These are phyloP conservation scores for Kodamaea jinghongensis DNA, from an alignment of 805 yeast species.

Conservation along the genomic window DNA sequence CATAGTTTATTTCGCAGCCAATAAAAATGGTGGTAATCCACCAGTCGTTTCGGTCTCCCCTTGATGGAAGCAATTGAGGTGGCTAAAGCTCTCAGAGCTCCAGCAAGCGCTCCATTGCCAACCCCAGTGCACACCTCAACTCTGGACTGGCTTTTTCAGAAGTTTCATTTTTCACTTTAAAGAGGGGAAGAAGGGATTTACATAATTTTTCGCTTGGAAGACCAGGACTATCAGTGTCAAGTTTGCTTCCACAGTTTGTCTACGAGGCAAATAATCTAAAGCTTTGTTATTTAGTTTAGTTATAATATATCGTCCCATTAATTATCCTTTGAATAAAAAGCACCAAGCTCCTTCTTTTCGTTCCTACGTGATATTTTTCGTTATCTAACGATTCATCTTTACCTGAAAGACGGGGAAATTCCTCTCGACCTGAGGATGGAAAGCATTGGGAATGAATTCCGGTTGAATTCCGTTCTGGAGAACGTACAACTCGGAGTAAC, in stretches of 20 bases:
- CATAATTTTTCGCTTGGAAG: too few relatives aligned
- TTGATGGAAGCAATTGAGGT: too few relatives aligned
- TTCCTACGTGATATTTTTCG: background rate
- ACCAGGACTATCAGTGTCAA: background rate
- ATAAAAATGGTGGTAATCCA: too few relatives aligned
- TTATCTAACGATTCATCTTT: background rate
- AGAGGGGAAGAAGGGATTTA: too few relatives aligned
- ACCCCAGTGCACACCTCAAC: too few relatives aligned
- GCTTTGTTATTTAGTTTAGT: background rate
- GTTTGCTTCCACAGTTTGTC: background rate
- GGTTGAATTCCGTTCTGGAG: background rate
- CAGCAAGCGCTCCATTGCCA: too few relatives aligned
- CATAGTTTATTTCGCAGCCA: too few relatives aligned
- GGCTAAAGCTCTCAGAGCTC: too few relatives aligned
- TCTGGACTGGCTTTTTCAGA: too few relatives aligned
- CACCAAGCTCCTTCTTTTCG: background rate
- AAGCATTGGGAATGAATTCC: conserved; percentile 2
- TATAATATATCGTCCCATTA: background rate
- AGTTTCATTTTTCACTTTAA: too few relatives aligned
- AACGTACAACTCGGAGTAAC: conserved; percentile 1
- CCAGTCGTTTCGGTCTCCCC: too few relatives aligned
- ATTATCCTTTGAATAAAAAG: background rate
- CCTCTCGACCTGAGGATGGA: conserved; percentile 2
- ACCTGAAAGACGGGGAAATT: conserved; percentile 5
- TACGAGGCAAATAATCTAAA: background rate